A percentile compares a stretch with the other conserved stretches of the same genome.
Conservation (phyloP, 768 basidiomycete genomes). For the Tubosaeta sp. region DNA sequence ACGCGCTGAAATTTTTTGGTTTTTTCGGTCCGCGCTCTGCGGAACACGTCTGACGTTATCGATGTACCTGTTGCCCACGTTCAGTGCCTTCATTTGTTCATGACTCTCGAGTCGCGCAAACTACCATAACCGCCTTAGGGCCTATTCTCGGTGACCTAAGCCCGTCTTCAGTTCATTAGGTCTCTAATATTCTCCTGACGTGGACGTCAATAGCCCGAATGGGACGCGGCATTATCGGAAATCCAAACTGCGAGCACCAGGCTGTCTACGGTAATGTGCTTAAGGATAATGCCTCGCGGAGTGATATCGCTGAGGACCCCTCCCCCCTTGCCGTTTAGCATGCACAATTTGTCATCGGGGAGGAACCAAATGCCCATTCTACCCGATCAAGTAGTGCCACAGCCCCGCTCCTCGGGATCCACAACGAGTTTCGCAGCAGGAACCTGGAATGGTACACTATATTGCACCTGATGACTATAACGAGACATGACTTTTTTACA, state of each 20-base stretch:
- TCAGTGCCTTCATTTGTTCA: background rate
- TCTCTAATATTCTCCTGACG: background rate
- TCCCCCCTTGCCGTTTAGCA: background rate
- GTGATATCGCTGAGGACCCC: conserved; percentile 4
- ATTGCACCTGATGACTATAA: conserved; percentile 4
- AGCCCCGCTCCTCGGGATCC: conserved; percentile 5
- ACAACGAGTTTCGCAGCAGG: conserved; percentile 10
- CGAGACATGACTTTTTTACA: conserved; percentile 11
- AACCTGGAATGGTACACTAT: conserved; percentile 7
- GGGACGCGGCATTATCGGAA: conserved; percentile 4
- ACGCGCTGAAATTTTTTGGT: background rate
- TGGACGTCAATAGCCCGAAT: conserved; percentile 8
- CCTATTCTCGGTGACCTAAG: background rate
- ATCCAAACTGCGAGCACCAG: background rate
- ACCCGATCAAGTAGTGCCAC: background rate
- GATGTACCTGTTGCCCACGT: conserved; percentile 5
- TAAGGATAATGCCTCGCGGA: conserved; percentile 7
- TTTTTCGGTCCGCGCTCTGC: conserved; percentile 4
- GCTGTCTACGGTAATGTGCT: background rate
- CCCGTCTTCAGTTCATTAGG: background rate
- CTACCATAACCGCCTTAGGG: background rate
- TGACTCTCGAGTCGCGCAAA: conserved; percentile 1
- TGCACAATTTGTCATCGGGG: background rate
- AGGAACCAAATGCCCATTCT: background rate
- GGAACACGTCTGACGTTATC: conserved; percentile 7